These are phyloP conservation scores for Mikania micrantha DNA, from an alignment of 129 eudicot genomes.

Conservation along the genomic window DNA sequence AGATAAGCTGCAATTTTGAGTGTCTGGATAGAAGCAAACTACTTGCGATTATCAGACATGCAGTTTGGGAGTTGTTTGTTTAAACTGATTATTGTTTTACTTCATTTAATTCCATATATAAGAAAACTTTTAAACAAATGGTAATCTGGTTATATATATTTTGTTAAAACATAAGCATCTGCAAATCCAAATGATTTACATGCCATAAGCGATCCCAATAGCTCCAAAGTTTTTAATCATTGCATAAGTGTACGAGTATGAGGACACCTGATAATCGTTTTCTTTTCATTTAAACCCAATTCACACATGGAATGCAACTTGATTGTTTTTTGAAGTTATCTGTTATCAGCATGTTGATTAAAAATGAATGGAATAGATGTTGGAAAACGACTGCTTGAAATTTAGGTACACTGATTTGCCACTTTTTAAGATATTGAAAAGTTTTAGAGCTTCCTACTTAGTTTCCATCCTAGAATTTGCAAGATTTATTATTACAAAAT, in stretches of 20 bases:
- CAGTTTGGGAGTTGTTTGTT: too few species aligned
- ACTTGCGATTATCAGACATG: too few species aligned
- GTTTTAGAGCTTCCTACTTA: background rate
- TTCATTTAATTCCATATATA: too few species aligned
- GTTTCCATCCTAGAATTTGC: background rate
- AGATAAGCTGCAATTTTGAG: too few species aligned
- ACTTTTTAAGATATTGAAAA: background rate
- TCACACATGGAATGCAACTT: slow-evolving; percentile 6
- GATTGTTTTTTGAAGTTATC: background rate
- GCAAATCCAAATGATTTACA: too few species aligned
- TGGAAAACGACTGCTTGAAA: background rate
- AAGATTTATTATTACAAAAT: background rate
- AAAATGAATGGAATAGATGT: background rate
- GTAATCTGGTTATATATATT: too few species aligned
- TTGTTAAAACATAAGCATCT: too few species aligned
- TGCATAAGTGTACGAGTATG: too few species aligned
- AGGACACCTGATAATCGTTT: background rate
- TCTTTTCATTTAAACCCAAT: background rate
- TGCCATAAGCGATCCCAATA: too few species aligned
- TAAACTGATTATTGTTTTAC: too few species aligned
- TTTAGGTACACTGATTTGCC: background rate
- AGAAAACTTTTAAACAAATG: too few species aligned
- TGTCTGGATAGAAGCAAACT: too few species aligned
- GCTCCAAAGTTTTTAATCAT: background rate
- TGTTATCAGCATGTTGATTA: background rate